Evolutionary conservation across 2,329 filamentous ascomycete genomes (phyloP).

Genomic region (Alternaria postmessia): DNA sequence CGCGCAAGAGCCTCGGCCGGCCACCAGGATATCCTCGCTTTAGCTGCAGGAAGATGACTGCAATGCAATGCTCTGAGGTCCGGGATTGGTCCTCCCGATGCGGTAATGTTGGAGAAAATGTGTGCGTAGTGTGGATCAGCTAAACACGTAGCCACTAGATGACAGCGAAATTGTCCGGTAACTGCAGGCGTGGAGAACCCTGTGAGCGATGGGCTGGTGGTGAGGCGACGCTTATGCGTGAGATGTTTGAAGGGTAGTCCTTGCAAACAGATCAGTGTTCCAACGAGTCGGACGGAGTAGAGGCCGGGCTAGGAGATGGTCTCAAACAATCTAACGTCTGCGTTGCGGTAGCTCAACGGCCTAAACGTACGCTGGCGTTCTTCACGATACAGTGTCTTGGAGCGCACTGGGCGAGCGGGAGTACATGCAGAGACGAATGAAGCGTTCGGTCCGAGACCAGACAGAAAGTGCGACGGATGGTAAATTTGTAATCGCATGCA

Average conservation of each 20-base stretch:
- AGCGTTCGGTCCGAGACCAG: constrained; percentile 48
- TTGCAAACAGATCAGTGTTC: constrained; percentile 43
- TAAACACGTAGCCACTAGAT: constrained; percentile 43
- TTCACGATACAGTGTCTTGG: constrained; percentile 35
- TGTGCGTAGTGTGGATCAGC: constrained; percentile 36
- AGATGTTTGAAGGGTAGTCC: constrained; percentile 46
- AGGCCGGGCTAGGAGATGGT: constrained; percentile 39
- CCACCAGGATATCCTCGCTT: constrained; percentile 50
- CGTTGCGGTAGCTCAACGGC: constrained; percentile 43
- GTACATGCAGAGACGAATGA: constrained; percentile 44
- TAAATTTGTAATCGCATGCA: constrained; percentile 41
- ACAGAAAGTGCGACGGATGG: constrained; percentile 44
- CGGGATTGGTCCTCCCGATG: constrained; percentile 47
- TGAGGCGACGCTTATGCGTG: constrained; percentile 41
- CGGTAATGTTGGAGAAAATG: constrained; percentile 48
- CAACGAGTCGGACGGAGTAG: constrained; percentile 38
- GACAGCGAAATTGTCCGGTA: constrained; percentile 41
- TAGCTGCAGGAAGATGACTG: constrained; percentile 46
- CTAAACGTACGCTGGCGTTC: constrained; percentile 40
- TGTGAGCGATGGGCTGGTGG: constrained; percentile 34
- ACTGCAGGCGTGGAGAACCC: constrained; percentile 48
- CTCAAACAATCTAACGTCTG: constrained; percentile 48
- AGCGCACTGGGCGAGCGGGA: constrained; percentile 42
- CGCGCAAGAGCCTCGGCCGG: constrained; percentile 47
- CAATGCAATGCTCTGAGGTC: constrained; percentile 33